Base-by-base conservation (phyloP, 768 basidiomycete genomes). In the Podaxis sp. region DNA sequence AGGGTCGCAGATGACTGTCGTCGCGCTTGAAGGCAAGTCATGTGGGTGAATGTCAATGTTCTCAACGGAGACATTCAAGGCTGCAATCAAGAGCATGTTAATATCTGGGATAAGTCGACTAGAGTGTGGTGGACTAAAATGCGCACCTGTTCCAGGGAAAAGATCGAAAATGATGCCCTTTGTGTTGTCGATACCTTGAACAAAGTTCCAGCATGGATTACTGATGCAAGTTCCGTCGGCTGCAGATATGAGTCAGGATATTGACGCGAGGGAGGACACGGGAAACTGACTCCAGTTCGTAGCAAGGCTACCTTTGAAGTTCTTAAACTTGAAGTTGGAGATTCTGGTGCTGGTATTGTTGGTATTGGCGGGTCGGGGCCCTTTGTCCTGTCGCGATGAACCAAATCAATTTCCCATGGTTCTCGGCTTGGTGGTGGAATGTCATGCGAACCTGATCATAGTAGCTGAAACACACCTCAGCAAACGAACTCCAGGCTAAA, bases 191-290 rank as follows among this genome's bases (percentile, higher is more conserved):
- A 73, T 70, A 53, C 76, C 76, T 13, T 69, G 51, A 50, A 77
- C 71, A 49, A 67, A 76, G 63, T 78, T 78, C 77, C 77, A 78
- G 67, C 76, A 78, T 7, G 75, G 75, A 33, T 69, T 69, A 57
- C 71, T 75, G 57, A 78, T 75, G 63, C 77, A 78, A 17, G 75
- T 74, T 56, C 74, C 75, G 57, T 77, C 76, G 27, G 76, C 76
- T 77, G 29, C 12, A 49, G 38, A 19, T 49, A 33, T 11, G 27
- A 46, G 24, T 51, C 36, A 49, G 37, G n/a, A 33, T 17, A 19
- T 2, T 11, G 11, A 12, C 9, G 4, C 22, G 9, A 3, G 12
- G 25, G 9, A n/a, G 4, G 29, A 40, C 4, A 15, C 9, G 13
- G 37, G 22, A 49, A 25, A 70, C 76, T 25, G 55, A 78, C 77